Base-by-base conservation (phyloP, 352 stramenopile genomes). In the Aphanomyces cochlioides region DNA sequence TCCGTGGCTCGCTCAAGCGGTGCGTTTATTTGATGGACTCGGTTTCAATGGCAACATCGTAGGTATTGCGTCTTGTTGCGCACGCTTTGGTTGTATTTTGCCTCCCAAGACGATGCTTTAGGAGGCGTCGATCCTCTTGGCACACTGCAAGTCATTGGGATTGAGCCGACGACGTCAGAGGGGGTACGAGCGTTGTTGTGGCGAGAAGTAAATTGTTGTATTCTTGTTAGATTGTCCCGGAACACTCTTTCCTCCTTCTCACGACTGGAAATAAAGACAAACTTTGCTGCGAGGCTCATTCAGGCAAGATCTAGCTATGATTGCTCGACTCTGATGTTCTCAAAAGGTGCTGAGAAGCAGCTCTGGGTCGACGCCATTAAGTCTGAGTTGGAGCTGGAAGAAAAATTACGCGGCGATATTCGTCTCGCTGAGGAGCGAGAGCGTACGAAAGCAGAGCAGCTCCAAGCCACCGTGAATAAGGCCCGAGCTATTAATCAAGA, bases 51-150 rank as follows among this genome's bases (percentile, higher is more conserved):
- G 4, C 17, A 10, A 7, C 0, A 53, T 4, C 39, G 1, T 70
- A 70, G 80, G n/a, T 93, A 91, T 64, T 86, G 79, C 21, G 85
- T 90, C 34, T 72, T 93, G 38, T 77, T 93, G 64, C 81, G 82
- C 6, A 81, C 81, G 19, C 79, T 91, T 65, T 87, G 82, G 79
- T 73, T 93, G 7, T 72, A 91, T 47, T 93, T 90, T 45, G 80
- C 87, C 45, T 86, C 69, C 7, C 85, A 93, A 61, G 66, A 79
- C 13, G 76, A 91, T 36, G 85, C 83, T 0, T 61, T 84, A n/a
- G 69, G 72, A 38, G 66, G 72, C 10, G 65, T 72, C 1, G 54
- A 81, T 1, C 77, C 85, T 3, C 70, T 88, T 10, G 77, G 79
- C 4, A 82, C 90, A 19, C 78, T 88, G 37, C 82, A 92, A 43